Evolutionary conservation across 148 eudicot genomes (phyloP).

Genomic region (Dianthus caryophyllus): DNA sequence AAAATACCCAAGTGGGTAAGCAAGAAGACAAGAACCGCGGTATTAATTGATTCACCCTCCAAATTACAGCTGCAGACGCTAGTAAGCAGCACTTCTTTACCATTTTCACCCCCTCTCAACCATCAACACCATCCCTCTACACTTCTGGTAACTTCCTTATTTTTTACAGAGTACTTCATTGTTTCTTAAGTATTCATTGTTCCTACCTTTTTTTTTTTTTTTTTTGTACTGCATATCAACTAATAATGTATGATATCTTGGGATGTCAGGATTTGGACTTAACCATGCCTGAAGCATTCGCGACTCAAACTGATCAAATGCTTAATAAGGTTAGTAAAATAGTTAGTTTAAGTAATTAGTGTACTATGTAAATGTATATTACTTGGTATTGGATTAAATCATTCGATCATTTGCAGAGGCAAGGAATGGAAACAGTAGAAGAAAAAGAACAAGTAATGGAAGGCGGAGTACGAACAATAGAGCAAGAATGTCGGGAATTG

Average conservation of each 20-base stretch:
- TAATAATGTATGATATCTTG: no score
- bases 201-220: background rate
- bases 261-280: no score
- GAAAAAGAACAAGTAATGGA: background rate
- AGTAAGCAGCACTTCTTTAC: slow-evolving; percentile 17
- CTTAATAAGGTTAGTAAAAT: background rate
- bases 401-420: background rate
- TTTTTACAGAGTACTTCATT: background rate
- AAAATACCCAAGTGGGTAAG: slow-evolving; percentile 9
- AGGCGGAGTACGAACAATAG: no score
- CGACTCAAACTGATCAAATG: background rate
- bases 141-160: background rate
- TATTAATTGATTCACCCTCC: background rate
- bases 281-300: no score
- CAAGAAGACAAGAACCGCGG: slow-evolving; percentile 14
- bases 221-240: no score
- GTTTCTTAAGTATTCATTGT: background rate
- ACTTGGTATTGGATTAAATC: no score
- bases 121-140: background rate
- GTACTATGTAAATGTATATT: no score
- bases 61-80: background rate
- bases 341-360: background rate
- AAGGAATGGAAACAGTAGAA: background rate
- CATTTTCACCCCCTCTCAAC: background rate
- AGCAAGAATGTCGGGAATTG: background rate